These are phyloP conservation scores for Turritis glabra DNA, from an alignment of 345 rosid species.

Conservation along the genomic window DNA sequence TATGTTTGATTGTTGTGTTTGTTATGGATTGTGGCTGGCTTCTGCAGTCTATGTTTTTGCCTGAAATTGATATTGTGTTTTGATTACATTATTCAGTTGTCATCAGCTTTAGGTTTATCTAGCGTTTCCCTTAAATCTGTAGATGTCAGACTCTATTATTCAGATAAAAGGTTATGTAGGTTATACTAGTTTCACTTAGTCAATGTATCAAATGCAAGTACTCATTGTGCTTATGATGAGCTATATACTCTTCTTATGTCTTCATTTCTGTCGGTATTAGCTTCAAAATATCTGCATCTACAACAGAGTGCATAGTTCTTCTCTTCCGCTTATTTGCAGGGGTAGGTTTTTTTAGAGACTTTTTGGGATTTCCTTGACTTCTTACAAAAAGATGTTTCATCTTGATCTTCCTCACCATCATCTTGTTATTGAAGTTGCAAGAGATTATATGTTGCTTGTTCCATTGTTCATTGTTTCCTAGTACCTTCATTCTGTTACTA, in stretches of 20 bases:
- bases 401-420: neutral
- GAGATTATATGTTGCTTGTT: conserved; percentile 18
- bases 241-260: conserved; percentile 16
- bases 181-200: neutral
- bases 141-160: neutral
- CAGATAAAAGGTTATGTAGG: neutral
- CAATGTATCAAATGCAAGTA: neutral
- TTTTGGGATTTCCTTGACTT: neutral
- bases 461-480: neutral
- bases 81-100: conserved; percentile 7
- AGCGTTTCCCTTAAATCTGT: neutral
- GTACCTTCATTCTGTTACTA: conserved; percentile 11
- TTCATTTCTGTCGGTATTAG: neutral
- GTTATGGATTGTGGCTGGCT: conserved; percentile 33
- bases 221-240: conserved; percentile 8
- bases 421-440: neutral
- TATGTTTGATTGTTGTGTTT: conserved; percentile 50
- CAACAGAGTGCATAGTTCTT: neutral
- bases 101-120: conserved; percentile 14
- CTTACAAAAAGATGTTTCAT: neutral
- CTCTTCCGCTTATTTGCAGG: conserved; percentile 31
- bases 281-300: neutral
- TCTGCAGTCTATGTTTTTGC: conserved; percentile 21
- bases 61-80: conserved; percentile 25
- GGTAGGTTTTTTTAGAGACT: neutral